phyloP scores from a whole-genome alignment of 2,329 filamentous ascomycete genomes.

The Aureobasidium vineae region DNA sequence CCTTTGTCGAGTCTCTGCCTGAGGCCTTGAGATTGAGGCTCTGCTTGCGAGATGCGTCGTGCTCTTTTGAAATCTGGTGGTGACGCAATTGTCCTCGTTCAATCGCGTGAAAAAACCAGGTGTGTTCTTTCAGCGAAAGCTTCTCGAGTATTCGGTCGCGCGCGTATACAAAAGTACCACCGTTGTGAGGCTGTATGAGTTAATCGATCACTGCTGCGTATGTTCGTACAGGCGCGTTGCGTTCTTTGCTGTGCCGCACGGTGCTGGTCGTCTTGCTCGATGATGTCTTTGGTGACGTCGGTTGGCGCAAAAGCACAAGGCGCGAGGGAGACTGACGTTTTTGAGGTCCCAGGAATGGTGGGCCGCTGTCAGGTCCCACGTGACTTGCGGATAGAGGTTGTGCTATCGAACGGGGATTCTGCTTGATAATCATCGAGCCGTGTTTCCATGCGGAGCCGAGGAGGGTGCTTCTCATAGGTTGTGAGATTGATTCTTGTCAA shows the following conservation, averaged over 20 bases:
- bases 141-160: neutral
- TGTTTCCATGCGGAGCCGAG: neutral
- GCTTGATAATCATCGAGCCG: constrained; percentile 22
- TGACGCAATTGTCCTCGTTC: constrained; percentile 10
- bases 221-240: constrained; percentile 12
- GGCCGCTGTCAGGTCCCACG: neutral
- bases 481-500: too few relatives aligned
- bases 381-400: neutral
- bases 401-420: constrained; percentile 10
- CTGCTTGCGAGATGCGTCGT: neutral
- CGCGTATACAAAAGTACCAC: neutral
- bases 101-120: neutral
- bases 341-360: constrained; percentile 10
- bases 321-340: constrained; percentile 13
- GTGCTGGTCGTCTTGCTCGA: neutral
- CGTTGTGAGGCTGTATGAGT: constrained; percentile 1
- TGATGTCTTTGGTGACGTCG: constrained; percentile 1
- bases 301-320: constrained; percentile 7
- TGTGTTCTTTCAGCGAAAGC: neutral
- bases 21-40: constrained; percentile 10
- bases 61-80: neutral
- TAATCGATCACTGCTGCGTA: constrained; percentile 15
- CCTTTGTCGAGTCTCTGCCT: neutral
- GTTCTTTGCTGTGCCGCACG: constrained; percentile 23
- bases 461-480: too few relatives aligned